Evolutionary conservation across 805 yeast species (phyloP), one percentile per base, ranked within the genome.

Genomic region (Candida palmyrensis): DNA sequence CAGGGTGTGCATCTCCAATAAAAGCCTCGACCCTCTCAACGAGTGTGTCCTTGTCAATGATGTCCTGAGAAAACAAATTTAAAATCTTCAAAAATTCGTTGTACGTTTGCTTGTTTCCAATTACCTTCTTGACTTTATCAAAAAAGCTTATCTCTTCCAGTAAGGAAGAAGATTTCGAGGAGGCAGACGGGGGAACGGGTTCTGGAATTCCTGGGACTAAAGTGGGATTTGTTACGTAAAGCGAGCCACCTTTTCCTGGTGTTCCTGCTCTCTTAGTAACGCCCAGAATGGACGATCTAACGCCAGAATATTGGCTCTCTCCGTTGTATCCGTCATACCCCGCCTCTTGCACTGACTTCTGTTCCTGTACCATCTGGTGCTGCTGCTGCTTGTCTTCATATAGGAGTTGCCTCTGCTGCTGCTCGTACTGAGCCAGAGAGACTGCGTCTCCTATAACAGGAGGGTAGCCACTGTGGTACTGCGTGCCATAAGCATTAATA

Each of bases 81-180:
- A 92, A 64, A 37, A 90, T 70, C 56, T 94, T 94, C 55, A 92
- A 68, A 55, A 92, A 92, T 62, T 92, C 98, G 45, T 83, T 83
- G 58, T 92, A 92, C 9, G 87, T 75, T 55, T 83, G 95, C 53
- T 87, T 89, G 55, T 85, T 87, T 14, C 88, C 88, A 48, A 92
- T 79, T 5, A 79, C 79, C 53, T 83, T 85, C 62, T 90, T 90
- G 21, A 86, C 96, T 51, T 81, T 82, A 55, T 92, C 97, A 51
- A 92, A 92, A 54, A 92, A 92, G 6, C 79, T 71, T 24, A 92
- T 77, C 57, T 92, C 98, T 49, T 88, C 96, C 40, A 79, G 73
- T 35, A 88, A 61, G 20, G 79, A 76, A 0, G 88, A 72, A 14
- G 71, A 57, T 48, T 77, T 59, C 36, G 77, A 53, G 15, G 53